Evolutionary conservation across 2,329 filamentous ascomycete genomes (phyloP).

Genomic region (Ophiocordyceps robertsii): DNA sequence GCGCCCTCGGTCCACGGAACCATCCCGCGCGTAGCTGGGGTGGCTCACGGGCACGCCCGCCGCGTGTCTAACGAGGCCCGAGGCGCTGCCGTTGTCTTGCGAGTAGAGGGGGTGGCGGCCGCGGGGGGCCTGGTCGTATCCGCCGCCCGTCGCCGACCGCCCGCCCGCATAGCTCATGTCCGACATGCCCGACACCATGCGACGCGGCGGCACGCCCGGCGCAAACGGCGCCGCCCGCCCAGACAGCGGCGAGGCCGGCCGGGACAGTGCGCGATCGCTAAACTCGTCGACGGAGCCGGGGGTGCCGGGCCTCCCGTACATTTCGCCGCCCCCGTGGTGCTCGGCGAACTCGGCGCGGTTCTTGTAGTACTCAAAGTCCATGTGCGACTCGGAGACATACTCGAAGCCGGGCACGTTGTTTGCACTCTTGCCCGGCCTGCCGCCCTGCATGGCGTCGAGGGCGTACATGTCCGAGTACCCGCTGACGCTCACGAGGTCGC

Average conservation of each 20-base stretch:
- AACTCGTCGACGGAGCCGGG: constrained; percentile 38
- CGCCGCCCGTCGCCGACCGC: constrained; percentile 8
- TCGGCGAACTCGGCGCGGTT: constrained; percentile 78
- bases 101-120: constrained; percentile 35
- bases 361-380: constrained; percentile 89
- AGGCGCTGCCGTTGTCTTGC: constrained; percentile 38
- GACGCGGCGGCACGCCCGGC: constrained; percentile 14
- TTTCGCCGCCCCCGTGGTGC: constrained; percentile 67
- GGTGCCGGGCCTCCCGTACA: constrained; percentile 52
- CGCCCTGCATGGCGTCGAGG: constrained; percentile 61
- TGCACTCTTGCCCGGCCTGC: constrained; percentile 32
- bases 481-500: constrained; percentile 43
- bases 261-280: constrained; percentile 26
- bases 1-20: constrained; percentile 10
- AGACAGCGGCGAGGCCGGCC: constrained; percentile 34
- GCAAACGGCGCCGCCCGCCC: constrained; percentile 19
- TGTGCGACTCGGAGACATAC: constrained; percentile 70
- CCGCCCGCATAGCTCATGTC: constrained; percentile 11
- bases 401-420: constrained; percentile 61
- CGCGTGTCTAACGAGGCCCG: constrained; percentile 38
- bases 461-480: constrained; percentile 74
- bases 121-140: constrained; percentile 13
- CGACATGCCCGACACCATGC: constrained; percentile 6
- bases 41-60: constrained; percentile 33
- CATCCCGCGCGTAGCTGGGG: constrained; percentile 10